Evolutionary conservation across 805 yeast genomes (phyloP).

Genomic region (Komagataella mondaviorum): DNA sequence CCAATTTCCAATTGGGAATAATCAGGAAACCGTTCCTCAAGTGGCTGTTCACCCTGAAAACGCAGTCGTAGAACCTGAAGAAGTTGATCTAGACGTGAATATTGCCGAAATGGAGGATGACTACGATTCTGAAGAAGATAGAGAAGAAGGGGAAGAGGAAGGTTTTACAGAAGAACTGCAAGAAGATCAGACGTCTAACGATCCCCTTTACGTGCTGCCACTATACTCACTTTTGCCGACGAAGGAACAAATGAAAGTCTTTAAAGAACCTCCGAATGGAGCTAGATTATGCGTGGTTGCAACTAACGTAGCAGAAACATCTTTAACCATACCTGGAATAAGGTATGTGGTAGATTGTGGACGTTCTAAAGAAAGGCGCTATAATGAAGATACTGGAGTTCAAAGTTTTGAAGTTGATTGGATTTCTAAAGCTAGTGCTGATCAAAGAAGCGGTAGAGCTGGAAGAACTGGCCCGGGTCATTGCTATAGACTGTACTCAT

Average conservation of each 20-base stretch:
- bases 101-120: conserved; percentile 26
- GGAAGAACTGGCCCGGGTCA: conserved; percentile 99
- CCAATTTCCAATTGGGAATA: conserved; percentile 47
- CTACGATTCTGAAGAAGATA: conserved; percentile 30
- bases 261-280: conserved; percentile 74
- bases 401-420: conserved; percentile 87
- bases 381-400: conserved; percentile 73
- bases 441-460: conserved; percentile 93
- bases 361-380: conserved; percentile 78
- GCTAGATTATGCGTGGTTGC: conserved; percentile 86
- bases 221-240: conserved; percentile 91
- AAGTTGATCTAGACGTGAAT: conserved; percentile 57
- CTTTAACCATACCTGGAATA: conserved; percentile 91
- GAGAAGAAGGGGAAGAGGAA: conserved; percentile 44
- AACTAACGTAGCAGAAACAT: conserved; percentile 96
- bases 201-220: conserved; percentile 85
- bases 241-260: conserved; percentile 86
- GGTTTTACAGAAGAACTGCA: conserved; percentile 64
- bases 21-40: conserved; percentile 22
- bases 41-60: conserved; percentile 41
- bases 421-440: conserved; percentile 93
- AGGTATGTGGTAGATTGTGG: conserved; percentile 94
- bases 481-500: conserved; percentile 81
- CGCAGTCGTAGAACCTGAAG: conserved; percentile 77
- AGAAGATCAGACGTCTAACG: conserved; percentile 55